Evolutionary conservation across 805 yeast genomes (phyloP).

Genomic region (Candida qinlingensis): DNA sequence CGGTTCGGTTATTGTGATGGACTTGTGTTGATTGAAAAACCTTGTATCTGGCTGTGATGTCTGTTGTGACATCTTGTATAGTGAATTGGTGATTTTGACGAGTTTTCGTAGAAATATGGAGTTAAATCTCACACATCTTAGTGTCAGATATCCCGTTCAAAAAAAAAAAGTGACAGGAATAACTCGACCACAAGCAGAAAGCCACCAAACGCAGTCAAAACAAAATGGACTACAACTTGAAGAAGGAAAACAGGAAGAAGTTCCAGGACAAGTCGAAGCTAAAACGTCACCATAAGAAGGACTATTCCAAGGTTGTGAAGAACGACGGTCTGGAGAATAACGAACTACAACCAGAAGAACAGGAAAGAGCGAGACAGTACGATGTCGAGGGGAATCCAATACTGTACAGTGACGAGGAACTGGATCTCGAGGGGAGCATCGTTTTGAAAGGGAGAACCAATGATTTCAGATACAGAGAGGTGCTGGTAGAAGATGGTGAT

Average conservation of each 20-base stretch:
- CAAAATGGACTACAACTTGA: slow-evolving; percentile 26
- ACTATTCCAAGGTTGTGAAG: slow-evolving; percentile 30
- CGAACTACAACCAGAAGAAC: slow-evolving; percentile 16
- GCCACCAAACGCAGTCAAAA: no score
- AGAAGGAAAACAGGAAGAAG: slow-evolving; percentile 36
- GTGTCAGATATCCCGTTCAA: no score
- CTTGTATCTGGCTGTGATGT: no score
- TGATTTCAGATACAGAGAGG: slow-evolving; percentile 21
- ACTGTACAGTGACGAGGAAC: slow-evolving; percentile 12
- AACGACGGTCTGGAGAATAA: slow-evolving; percentile 9
- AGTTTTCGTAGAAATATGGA: no score
- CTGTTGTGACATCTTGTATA: no score
- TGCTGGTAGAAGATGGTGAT: slow-evolving; percentile 12
- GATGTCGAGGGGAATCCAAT: slow-evolving; percentile 15
- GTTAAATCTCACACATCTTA: no score
- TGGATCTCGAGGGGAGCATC: slow-evolving; percentile 9
- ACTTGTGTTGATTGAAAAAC: no score
- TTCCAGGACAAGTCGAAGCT: slow-evolving; percentile 36
- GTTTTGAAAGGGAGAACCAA: slow-evolving; percentile 16
- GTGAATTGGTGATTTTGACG: no score
- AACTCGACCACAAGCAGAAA: no score
- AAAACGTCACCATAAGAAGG: slow-evolving; percentile 33
- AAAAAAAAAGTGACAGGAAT: no score
- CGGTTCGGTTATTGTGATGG: no score
- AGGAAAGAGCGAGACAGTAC: slow-evolving; percentile 14